Evolutionary conservation across 495 filamentous ascomycete genomes (phyloP).

Genomic region (Penicillium ucsense): DNA sequence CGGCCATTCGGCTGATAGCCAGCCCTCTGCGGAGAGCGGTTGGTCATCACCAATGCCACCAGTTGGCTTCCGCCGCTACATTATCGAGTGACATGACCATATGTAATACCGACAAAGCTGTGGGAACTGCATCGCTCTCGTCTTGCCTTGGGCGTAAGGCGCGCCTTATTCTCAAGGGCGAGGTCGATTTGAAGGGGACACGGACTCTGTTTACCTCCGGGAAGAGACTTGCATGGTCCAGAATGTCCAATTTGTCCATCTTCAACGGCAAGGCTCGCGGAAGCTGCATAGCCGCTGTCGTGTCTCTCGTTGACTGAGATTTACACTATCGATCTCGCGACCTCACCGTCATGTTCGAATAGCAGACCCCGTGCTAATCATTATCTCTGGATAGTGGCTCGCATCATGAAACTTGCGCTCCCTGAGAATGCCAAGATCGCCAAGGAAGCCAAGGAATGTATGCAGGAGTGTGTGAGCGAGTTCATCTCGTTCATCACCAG

Average conservation of each 20-base stretch:
- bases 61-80: too few relatives aligned
- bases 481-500: conserved; percentile 99
- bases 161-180: too few relatives aligned
- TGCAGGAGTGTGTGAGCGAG: conserved; percentile 99
- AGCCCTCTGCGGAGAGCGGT: conserved; percentile 6
- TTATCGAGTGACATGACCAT: too few relatives aligned
- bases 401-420: conserved; percentile 95
- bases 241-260: too few relatives aligned
- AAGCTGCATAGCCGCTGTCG: background rate
- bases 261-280: background rate
- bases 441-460: conserved; percentile 98
- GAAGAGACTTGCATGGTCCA: too few relatives aligned
- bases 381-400: conserved; percentile 85
- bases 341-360: background rate
- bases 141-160: too few relatives aligned
- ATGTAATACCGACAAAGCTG: too few relatives aligned
- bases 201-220: too few relatives aligned
- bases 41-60: too few relatives aligned
- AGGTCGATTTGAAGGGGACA: too few relatives aligned
- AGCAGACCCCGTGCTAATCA: conserved; percentile 52
- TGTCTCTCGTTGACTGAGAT: background rate
- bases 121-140: too few relatives aligned
- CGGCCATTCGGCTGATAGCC: conserved; percentile 43
- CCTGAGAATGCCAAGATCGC: conserved; percentile 99
- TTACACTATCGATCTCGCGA: too few relatives aligned